Base-by-base conservation (phyloP, 163 green algal species). In the Chlorella variabilis region DNA sequence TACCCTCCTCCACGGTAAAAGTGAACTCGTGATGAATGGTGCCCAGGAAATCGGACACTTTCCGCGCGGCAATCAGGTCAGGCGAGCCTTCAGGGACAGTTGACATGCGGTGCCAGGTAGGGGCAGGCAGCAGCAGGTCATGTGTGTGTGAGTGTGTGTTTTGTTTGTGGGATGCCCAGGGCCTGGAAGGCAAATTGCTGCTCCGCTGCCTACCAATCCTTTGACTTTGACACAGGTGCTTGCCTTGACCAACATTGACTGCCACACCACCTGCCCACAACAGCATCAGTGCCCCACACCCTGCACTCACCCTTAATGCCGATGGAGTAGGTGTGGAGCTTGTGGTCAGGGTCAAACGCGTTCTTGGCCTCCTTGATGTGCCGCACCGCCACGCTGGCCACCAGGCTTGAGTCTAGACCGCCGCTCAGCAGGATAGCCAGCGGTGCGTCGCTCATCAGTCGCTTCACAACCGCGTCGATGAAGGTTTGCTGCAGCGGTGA, bases 11-110 rank as follows among this genome's bases (percentile, higher is more conserved):
- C 39, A 98, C 94, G 23, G 96, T 99, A 88, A 99, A 99, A 76
- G 94, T 93, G 86, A 99, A 97, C 85, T 99, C 97, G 83, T 99
- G 95, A 91, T 99, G 97, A 56, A 95, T 83, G 3, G 97, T 99
- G 51, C 94, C 95, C 73, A 99, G 87, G 80, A 97, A 95, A 36
- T 97, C 90, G 1, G 97, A 95, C 77, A 99, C 96, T 73, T 94
- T 90, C 20, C 89, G 81, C 11, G 90, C 96, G 3, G 95, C 96
- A 34, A 90, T 83, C 11, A 99, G 89, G 88, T 99, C 96, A 18
- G 96, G 96, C 7, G 95, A 94, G 34, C 96, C 96, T 45, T 87
- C 66, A 61, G 29, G 42, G n/a, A 27, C 7, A 17, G 39, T 0
- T 1, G 27, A 34, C n/a, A n/a, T n/a, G n/a, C n/a, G n/a, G n/a